Percentiles rank a stretch among this genome's conserved stretches.
phyloP scores from a whole-genome alignment of 805 yeast species.

The Millerozyma miso region DNA sequence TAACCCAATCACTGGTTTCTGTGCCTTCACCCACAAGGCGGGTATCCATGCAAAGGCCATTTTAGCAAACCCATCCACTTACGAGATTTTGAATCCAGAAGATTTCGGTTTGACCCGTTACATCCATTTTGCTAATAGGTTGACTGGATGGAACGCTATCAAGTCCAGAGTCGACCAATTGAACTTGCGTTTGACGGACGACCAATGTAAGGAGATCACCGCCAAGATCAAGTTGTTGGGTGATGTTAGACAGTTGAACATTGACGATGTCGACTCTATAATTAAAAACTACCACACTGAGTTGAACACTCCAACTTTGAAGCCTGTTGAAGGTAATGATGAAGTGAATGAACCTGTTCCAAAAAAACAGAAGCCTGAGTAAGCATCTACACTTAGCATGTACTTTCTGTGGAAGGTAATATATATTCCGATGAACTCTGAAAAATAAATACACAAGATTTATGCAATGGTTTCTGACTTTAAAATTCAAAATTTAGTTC shows the following conservation, averaged over 20 bases:
- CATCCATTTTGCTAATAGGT: slow-evolving; percentile 57
- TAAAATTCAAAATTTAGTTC: slow-evolving; percentile 3
- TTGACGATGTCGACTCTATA: slow-evolving; percentile 59
- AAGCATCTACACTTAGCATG: slow-evolving; percentile 2
- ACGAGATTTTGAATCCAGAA: slow-evolving; percentile 53
- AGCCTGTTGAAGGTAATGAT: slow-evolving; percentile 17
- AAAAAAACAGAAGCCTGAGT: slow-evolving; percentile 21
- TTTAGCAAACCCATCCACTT: slow-evolving; percentile 60
- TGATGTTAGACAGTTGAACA: slow-evolving; percentile 55
- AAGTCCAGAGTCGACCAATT: slow-evolving; percentile 58
- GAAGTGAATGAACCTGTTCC: slow-evolving; percentile 27
- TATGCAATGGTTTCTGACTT: background rate
- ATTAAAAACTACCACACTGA: slow-evolving; percentile 52
- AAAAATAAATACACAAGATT: background rate
- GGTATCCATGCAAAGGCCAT: slow-evolving; percentile 63
- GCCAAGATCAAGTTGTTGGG: slow-evolving; percentile 53
- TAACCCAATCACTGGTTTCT: slow-evolving; percentile 61
- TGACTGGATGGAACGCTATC: slow-evolving; percentile 63
- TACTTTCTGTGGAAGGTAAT: background rate
- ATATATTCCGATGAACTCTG: background rate
- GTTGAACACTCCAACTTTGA: slow-evolving; percentile 27
- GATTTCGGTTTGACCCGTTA: slow-evolving; percentile 61
- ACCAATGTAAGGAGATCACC: slow-evolving; percentile 54
- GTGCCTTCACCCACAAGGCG: slow-evolving; percentile 63
- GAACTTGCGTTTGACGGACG: slow-evolving; percentile 52